A percentile compares a stretch with the other conserved stretches of the same genome.
phyloP scores from a whole-genome alignment of 495 filamentous ascomycete genomes.

The Aspergillus egyptiacus region DNA sequence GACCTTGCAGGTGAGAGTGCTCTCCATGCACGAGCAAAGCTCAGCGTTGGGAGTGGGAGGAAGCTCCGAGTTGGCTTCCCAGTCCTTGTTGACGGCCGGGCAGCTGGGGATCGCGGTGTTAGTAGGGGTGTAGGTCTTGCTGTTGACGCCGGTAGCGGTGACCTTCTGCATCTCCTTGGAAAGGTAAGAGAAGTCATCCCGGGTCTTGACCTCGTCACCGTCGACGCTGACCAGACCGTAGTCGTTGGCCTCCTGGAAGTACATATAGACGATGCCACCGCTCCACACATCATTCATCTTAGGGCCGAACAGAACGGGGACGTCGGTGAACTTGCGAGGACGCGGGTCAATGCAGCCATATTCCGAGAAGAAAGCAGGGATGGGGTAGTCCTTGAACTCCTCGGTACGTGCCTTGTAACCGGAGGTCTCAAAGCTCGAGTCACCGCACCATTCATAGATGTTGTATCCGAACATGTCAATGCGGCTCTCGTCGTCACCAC shows the following conservation, averaged over 20 bases:
- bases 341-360: slow-evolving; percentile 85
- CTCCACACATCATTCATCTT: slow-evolving; percentile 85
- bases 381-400: slow-evolving; percentile 81
- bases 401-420: slow-evolving; percentile 74
- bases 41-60: slow-evolving; percentile 74
- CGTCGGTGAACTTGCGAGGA: slow-evolving; percentile 80
- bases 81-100: slow-evolving; percentile 58
- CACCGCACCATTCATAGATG: slow-evolving; percentile 97
- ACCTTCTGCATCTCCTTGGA: slow-evolving; percentile 63
- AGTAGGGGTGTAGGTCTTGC: slow-evolving; percentile 57
- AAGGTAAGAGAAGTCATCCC: slow-evolving; percentile 69
- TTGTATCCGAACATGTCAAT: slow-evolving; percentile 99
- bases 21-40: slow-evolving; percentile 83
- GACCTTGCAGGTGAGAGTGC: slow-evolving; percentile 64
- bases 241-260: slow-evolving; percentile 85
- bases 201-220: slow-evolving; percentile 48
- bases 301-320: slow-evolving; percentile 67
- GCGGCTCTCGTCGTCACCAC: slow-evolving; percentile 57
- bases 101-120: slow-evolving; percentile 67
- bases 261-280: slow-evolving; percentile 98
- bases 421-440: slow-evolving; percentile 64
- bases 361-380: slow-evolving; percentile 96
- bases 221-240: slow-evolving; percentile 76
- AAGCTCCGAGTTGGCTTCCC: slow-evolving; percentile 66
- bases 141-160: slow-evolving; percentile 58